Conservation (phyloP, 2,329 filamentous ascomycete species). For the Colletotrichum sp. region DNA sequence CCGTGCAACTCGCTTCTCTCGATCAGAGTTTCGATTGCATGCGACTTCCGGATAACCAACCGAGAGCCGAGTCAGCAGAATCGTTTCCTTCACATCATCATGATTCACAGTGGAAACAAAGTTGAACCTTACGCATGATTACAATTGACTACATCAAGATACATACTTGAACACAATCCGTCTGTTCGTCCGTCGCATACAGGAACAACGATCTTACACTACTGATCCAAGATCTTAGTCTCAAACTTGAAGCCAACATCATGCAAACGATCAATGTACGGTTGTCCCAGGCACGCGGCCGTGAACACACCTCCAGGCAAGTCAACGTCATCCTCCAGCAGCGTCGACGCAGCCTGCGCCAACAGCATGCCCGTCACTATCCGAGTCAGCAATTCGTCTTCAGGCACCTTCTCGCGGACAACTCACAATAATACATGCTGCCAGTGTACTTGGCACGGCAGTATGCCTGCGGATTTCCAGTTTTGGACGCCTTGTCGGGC, state of each 20-base stretch:
- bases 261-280: conserved; percentile 67
- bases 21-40: not conserved
- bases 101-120: not conserved
- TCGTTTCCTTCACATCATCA: not conserved
- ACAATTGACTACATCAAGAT: not conserved
- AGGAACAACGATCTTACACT: conserved; percentile 5
- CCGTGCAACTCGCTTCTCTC: not conserved
- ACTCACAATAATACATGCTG: conserved; percentile 69
- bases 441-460: conserved; percentile 62
- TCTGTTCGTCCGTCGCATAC: not conserved
- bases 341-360: conserved; percentile 66
- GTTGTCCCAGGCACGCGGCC: conserved; percentile 72
- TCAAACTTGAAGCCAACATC: conserved; percentile 69
- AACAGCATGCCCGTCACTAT: conserved; percentile 70
- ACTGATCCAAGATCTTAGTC: conserved; percentile 44
- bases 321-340: conserved; percentile 66
- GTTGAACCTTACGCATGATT: not conserved
- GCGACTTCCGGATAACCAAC: not conserved
- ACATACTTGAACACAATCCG: not conserved
- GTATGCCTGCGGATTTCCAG: conserved; percentile 52
- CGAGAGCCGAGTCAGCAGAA: not conserved
- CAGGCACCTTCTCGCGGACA: not conserved
- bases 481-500: conserved; percentile 56
- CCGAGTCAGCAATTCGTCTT: not conserved
- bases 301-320: conserved; percentile 74